Conservation (phyloP, 169 alveolate species). For the Plasmodium gonderi region DNA sequence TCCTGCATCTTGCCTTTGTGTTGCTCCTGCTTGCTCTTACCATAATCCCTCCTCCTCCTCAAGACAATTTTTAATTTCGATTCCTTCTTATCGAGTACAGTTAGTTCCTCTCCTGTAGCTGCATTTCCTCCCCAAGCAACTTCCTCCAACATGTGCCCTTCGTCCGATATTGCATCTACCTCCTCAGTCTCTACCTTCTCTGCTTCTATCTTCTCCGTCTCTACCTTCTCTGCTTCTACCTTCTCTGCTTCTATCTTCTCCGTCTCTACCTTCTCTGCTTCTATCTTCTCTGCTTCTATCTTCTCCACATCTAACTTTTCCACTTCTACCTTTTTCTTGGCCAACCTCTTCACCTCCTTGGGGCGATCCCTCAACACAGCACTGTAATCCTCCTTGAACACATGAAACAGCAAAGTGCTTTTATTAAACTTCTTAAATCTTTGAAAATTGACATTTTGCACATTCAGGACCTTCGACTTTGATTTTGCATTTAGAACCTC, state of each 20-base stretch:
- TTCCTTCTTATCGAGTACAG: too few species aligned
- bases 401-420: background rate
- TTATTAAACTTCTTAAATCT: slow-evolving; percentile 9
- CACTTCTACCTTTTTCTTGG: background rate
- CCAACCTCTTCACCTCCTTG: background rate
- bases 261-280: too few species aligned
- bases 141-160: too few species aligned
- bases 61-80: too few species aligned
- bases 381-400: slow-evolving; percentile 40
- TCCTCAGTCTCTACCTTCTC: too few species aligned
- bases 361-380: background rate
- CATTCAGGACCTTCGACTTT: background rate
- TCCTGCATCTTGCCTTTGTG: background rate
- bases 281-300: background rate
- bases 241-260: too few species aligned
- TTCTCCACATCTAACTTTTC: background rate
- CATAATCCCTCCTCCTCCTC: background rate
- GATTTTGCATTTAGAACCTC: slow-evolving; percentile 11
- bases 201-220: too few species aligned
- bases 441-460: background rate
- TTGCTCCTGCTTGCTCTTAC: background rate
- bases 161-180: too few species aligned
- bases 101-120: too few species aligned
- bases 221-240: too few species aligned
- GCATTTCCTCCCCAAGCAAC: too few species aligned